phyloP scores from a whole-genome alignment of 2,329 filamentous ascomycete genomes.

The Whalleya microplaca region DNA sequence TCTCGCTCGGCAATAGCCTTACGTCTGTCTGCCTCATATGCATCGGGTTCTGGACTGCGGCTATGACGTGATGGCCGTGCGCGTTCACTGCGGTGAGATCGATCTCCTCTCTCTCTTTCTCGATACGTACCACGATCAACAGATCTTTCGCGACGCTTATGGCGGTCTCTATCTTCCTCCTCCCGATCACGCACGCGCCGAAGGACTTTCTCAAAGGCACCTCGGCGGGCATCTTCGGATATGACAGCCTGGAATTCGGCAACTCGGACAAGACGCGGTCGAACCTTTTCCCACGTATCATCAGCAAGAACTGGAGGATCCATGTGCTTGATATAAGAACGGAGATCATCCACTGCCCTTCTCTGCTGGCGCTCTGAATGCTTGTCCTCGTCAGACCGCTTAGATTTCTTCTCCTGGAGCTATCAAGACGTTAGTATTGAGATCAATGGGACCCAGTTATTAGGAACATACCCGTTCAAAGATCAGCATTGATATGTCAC shows the following conservation, averaged over 20 bases:
- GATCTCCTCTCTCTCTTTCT: conserved; percentile 62
- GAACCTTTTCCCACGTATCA: conserved; percentile 90
- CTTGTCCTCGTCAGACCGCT: conserved; percentile 76
- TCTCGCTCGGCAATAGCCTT: conserved; percentile 94
- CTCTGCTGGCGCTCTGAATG: conserved; percentile 85
- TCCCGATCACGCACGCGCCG: conserved; percentile 90
- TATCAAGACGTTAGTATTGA: conserved; percentile 40
- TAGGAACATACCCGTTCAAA: conserved; percentile 71
- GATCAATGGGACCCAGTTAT: neutral
- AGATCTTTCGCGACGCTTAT: conserved; percentile 61
- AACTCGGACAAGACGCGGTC: conserved; percentile 75
- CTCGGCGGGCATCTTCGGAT: conserved; percentile 79
- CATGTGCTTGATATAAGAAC: conserved; percentile 84
- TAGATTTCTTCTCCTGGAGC: conserved; percentile 84
- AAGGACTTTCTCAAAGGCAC: conserved; percentile 90
- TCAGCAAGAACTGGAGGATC: conserved; percentile 78
- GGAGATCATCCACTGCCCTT: conserved; percentile 80
- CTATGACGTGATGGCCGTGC: conserved; percentile 67
- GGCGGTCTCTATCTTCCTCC: conserved; percentile 75
- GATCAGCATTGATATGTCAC: conserved; percentile 77
- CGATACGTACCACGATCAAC: conserved; percentile 60
- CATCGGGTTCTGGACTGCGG: conserved; percentile 88
- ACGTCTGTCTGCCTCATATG: conserved; percentile 93
- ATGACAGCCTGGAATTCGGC: conserved; percentile 84
- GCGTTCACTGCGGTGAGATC: conserved; percentile 61